Evolutionary conservation across 345 rosid species (phyloP).

Genomic region (Brassica juncea): DNA sequence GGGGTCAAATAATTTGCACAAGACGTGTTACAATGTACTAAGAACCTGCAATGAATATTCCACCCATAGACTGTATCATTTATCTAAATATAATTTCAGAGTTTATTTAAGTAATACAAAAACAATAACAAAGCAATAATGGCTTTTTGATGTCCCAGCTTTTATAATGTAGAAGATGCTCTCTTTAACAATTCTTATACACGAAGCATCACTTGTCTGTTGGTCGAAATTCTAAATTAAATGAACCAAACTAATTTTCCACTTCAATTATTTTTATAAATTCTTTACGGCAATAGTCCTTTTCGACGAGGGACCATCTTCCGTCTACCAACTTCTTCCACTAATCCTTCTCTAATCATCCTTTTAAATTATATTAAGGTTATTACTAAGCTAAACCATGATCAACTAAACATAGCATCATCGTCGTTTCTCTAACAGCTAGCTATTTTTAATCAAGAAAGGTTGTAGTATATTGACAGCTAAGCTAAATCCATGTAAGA

Average conservation of each 20-base stretch:
- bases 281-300: constrained; percentile 15
- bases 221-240: constrained; percentile 35
- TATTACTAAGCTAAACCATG: constrained; percentile 27
- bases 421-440: constrained; percentile 4
- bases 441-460: not conserved
- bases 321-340: constrained; percentile 39
- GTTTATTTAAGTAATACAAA: constrained; percentile 21
- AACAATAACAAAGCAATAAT: constrained; percentile 29
- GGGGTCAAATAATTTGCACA: not conserved
- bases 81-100: not conserved
- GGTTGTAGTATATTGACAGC: constrained; percentile 7
- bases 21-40: constrained; percentile 29
- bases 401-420: constrained; percentile 18
- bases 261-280: not conserved
- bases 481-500: constrained; percentile 15
- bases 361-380: constrained; percentile 17
- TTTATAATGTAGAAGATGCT: constrained; percentile 21
- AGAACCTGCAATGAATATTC: constrained; percentile 16
- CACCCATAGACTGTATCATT: constrained; percentile 4
- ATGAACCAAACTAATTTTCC: constrained; percentile 26
- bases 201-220: constrained; percentile 41
- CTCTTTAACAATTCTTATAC: constrained; percentile 34
- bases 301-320: constrained; percentile 29
- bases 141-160: constrained; percentile 25
- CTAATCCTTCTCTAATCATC: constrained; percentile 26